Conservation (phyloP, 1,284 basidiomycete genomes). For the Sanghuangporus baumii region DNA sequence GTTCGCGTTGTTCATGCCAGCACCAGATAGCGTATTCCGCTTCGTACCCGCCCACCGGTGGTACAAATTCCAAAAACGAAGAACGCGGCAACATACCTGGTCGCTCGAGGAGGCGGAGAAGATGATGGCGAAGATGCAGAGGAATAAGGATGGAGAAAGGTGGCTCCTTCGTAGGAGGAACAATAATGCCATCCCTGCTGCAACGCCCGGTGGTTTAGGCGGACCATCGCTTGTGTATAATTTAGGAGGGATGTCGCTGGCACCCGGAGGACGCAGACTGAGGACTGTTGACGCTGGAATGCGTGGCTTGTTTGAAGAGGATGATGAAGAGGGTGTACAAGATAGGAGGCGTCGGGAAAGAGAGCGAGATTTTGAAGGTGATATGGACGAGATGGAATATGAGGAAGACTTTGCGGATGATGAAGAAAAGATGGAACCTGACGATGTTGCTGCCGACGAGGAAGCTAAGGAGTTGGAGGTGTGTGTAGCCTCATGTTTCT, state of each 20-base stretch:
- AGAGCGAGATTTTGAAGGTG: slow-evolving; percentile 64
- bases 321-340: slow-evolving; percentile 56
- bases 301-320: slow-evolving; percentile 59
- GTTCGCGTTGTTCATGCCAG: slow-evolving; percentile 55
- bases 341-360: slow-evolving; percentile 40
- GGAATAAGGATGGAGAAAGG: slow-evolving; percentile 67
- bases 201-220: slow-evolving; percentile 32
- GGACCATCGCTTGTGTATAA: slow-evolving; percentile 37
- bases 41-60: slow-evolving; percentile 83
- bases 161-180: slow-evolving; percentile 60
- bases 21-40: slow-evolving; percentile 70
- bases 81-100: slow-evolving; percentile 54
- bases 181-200: slow-evolving; percentile 49
- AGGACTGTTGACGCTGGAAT: slow-evolving; percentile 58
- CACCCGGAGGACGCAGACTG: slow-evolving; percentile 56
- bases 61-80: slow-evolving; percentile 85
- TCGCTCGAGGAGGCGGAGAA: slow-evolving; percentile 69
- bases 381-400: slow-evolving; percentile 76
- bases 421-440: slow-evolving; percentile 70
- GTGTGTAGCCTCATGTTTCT: slow-evolving; percentile 14
- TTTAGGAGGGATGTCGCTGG: slow-evolving; percentile 41
- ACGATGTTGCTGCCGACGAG: slow-evolving; percentile 66
- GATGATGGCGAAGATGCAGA: slow-evolving; percentile 50
- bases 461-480: slow-evolving; percentile 85
- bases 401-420: slow-evolving; percentile 86